Percentiles rank a stretch among this genome's conserved stretches.
Conservation (phyloP, 2,329 filamentous ascomycete species). For the Xenosphaeropsis pyriputrescens region DNA sequence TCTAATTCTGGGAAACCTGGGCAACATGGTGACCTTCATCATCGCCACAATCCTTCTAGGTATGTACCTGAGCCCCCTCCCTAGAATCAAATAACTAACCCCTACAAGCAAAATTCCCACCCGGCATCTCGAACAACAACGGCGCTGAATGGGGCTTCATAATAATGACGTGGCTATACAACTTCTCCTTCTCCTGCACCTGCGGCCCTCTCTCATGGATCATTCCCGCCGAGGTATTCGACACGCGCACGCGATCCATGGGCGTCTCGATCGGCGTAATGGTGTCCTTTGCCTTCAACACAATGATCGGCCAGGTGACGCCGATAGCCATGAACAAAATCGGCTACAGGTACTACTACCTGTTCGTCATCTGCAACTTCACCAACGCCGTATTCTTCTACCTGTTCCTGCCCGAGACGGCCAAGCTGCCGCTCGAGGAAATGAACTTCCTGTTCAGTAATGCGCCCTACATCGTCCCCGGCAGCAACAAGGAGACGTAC, state of each 20-base stretch:
- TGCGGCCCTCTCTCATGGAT: conserved; percentile 53
- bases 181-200: conserved; percentile 58
- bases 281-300: conserved; percentile 62
- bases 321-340: conserved; percentile 34
- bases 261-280: conserved; percentile 64
- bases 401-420: conserved; percentile 51
- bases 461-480: conserved; percentile 45
- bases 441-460: conserved; percentile 55
- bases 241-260: conserved; percentile 60
- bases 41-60: conserved; percentile 35
- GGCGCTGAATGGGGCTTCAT: conserved; percentile 58
- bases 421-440: conserved; percentile 48
- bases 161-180: conserved; percentile 60
- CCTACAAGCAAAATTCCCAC: conserved; percentile 33
- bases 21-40: conserved; percentile 58
- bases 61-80: conserved; percentile 3
- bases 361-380: conserved; percentile 54
- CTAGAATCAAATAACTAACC: background rate
- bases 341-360: conserved; percentile 32
- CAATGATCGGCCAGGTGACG: conserved; percentile 58
- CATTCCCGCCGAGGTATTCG: conserved; percentile 60
- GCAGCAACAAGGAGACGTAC: conserved; percentile 35
- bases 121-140: conserved; percentile 29
- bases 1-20: conserved; percentile 54
- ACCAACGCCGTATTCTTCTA: conserved; percentile 57